A percentile compares a stretch with the other conserved stretches of the same genome.
Evolutionary conservation across 371 early-diverging fungal species (phyloP).

Genomic region (Mucor racemosus): DNA sequence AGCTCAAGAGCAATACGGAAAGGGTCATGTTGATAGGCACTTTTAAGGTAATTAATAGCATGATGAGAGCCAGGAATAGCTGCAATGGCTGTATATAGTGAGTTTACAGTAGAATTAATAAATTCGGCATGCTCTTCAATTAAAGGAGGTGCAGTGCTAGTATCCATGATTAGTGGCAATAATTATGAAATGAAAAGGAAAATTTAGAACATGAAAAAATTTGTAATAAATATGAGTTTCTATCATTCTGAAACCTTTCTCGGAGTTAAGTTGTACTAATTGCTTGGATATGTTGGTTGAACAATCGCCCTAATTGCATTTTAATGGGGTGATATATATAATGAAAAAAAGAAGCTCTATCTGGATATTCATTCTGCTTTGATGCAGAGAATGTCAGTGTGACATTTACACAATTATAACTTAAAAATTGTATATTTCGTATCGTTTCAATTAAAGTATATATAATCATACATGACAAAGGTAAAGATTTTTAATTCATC

Average conservation of each 20-base stretch:
- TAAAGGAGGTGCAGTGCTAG: slow-evolving; percentile 3
- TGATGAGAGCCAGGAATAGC: slow-evolving; percentile 81
- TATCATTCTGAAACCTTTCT: slow-evolving; percentile 2
- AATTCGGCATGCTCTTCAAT: slow-evolving; percentile 42
- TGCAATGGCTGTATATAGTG: slow-evolving; percentile 42
- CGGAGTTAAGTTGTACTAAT: slow-evolving; percentile 1
- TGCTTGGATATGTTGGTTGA: background rate
- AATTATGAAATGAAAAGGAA: slow-evolving; percentile 4
- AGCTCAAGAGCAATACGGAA: slow-evolving; percentile 89
- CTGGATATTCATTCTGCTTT: too few relatives aligned
- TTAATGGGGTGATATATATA: background rate
- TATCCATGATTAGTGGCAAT: slow-evolving; percentile 7
- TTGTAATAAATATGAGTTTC: background rate
- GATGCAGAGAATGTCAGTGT: too few relatives aligned
- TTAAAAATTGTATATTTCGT: too few relatives aligned
- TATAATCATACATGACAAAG: too few relatives aligned
- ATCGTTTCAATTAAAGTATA: too few relatives aligned
- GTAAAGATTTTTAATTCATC: too few relatives aligned
- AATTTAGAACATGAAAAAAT: slow-evolving; percentile 7
- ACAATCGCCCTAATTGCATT: background rate
- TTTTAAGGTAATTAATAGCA: slow-evolving; percentile 82
- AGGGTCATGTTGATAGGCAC: slow-evolving; percentile 96
- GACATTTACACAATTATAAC: too few relatives aligned
- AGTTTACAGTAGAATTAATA: slow-evolving; percentile 51
- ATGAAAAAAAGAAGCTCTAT: too few relatives aligned